Base-by-base conservation (phyloP, 192 early-diverging fungal genomes). In the Coemansia sp. region DNA sequence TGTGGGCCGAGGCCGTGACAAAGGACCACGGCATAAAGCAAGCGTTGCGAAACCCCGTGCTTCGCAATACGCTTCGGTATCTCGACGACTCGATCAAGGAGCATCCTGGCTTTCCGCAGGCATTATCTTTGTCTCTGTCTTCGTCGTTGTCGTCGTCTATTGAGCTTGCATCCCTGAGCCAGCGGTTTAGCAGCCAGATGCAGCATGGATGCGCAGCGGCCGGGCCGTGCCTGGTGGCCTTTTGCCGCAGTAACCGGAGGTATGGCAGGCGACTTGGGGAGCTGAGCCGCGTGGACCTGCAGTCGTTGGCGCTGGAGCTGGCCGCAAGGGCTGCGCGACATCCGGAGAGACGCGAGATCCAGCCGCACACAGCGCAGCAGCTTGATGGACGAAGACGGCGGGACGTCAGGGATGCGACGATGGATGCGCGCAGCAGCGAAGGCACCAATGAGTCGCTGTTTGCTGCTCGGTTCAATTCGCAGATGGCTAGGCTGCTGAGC, bases 291-390 rank as follows among this genome's bases (percentile, higher is more conserved):
- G 24, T 20, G 32, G 25, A 53, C 0, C 29, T 65, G 3, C 62
- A 68, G 11, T n/a, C 57, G 28, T 19, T 69, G 48, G 64, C 68
- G 1, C 8, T 67, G 25, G 68, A 75, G 36, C 58, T 75, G 52
- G 73, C 73, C 2, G 49, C 35, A 5, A 55, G 35, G 23, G 73
- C 68, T 3, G 23, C 47, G 25, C 45, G 64, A 27, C 32, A 22
- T 3, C 59, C 55, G 1, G 36, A 29, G 0, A 9, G 53, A 19
- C 49, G 39, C 2, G 67, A 61, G 14, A 9, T 64, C 19, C 67
- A 69, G 63, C 72, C 72, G 34, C 72, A 74, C 45, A 23, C 29
- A 36, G 19, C 5, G 39, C 39, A 42, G 14, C 39, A 42, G 39
- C 14, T 16, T 16, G 39, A 42, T 42, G 39, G 39, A 3, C 39